A percentile compares a stretch with the other conserved stretches of the same genome.
Evolutionary conservation across 2,329 filamentous ascomycete genomes (phyloP).

Genomic region (Xylaria sp.): DNA sequence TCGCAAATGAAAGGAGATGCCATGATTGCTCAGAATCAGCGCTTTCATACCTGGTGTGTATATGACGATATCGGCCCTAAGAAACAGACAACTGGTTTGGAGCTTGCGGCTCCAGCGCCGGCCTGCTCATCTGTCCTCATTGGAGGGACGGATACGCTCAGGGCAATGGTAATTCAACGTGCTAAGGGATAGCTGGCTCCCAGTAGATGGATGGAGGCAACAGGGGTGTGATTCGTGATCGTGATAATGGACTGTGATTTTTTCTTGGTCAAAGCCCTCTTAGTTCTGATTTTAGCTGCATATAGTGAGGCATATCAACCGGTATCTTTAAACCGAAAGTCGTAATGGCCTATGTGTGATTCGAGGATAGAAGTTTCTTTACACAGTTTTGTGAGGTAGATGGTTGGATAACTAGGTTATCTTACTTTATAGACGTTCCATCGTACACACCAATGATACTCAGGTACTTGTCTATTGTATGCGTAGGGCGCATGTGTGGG

Average conservation of each 20-base stretch:
- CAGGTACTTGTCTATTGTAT: background rate
- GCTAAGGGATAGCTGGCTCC: background rate
- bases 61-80: conserved; percentile 63
- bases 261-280: background rate
- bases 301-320: background rate
- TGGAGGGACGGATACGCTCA: background rate
- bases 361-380: background rate
- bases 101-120: conserved; percentile 20
- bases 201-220: background rate
- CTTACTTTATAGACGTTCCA: no score
- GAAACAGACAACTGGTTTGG: conserved; percentile 60
- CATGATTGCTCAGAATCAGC: background rate
- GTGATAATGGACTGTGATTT: background rate
- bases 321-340: background rate
- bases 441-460: background rate
- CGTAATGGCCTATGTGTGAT: no score
- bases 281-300: background rate
- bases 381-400: background rate
- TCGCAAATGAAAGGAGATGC: background rate
- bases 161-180: background rate
- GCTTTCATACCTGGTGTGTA: conserved; percentile 60
- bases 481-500: background rate
- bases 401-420: no score
- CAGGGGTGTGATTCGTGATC: background rate
- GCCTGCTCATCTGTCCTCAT: conserved; percentile 37